These are phyloP conservation scores for Candida sphagnicola DNA, from an alignment of 805 yeast genomes.

Conservation along the genomic window DNA sequence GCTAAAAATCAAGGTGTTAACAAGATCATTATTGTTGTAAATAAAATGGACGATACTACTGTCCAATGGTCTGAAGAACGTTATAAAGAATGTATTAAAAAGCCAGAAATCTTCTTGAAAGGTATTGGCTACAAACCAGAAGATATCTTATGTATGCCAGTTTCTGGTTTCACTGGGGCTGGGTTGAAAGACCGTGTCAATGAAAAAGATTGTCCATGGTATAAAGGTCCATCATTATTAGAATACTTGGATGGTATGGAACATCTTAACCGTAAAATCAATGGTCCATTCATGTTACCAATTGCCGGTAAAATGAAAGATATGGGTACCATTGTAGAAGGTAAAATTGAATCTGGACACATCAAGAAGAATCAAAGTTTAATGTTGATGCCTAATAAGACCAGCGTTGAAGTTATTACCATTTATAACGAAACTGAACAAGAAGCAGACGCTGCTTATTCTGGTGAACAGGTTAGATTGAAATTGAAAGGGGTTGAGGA, in stretches of 20 bases:
- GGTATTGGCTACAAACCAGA: slow-evolving; percentile 88
- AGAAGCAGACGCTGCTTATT: slow-evolving; percentile 83
- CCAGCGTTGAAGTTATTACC: slow-evolving; percentile 75
- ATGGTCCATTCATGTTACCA: slow-evolving; percentile 97
- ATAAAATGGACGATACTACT: slow-evolving; percentile 99
- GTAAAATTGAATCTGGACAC: slow-evolving; percentile 96
- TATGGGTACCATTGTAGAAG: slow-evolving; percentile 96
- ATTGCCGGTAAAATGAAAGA: slow-evolving; percentile 93
- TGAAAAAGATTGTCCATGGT: slow-evolving; percentile 81
- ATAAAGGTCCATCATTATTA: slow-evolving; percentile 84
- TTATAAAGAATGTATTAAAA: slow-evolving; percentile 90
- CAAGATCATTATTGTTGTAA: slow-evolving; percentile 86
- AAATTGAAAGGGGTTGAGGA: slow-evolving; percentile 95
- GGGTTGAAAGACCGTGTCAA: slow-evolving; percentile 86
- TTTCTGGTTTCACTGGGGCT: slow-evolving; percentile 96
- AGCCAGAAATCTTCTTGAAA: slow-evolving; percentile 71
- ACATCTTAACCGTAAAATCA: slow-evolving; percentile 77
- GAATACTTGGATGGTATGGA: slow-evolving; percentile 85
- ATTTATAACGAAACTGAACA: slow-evolving; percentile 94
- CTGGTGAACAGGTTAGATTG: slow-evolving; percentile 97
- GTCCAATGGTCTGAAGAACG: slow-evolving; percentile 95
- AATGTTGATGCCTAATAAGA: slow-evolving; percentile 89
- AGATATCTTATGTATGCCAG: slow-evolving; percentile 92
- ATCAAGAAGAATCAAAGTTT: slow-evolving; percentile 73
- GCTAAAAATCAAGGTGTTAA: slow-evolving; percentile 99